Conservation (phyloP, 108 stramenopile genomes). For the Cyclotella kingstonii region DNA sequence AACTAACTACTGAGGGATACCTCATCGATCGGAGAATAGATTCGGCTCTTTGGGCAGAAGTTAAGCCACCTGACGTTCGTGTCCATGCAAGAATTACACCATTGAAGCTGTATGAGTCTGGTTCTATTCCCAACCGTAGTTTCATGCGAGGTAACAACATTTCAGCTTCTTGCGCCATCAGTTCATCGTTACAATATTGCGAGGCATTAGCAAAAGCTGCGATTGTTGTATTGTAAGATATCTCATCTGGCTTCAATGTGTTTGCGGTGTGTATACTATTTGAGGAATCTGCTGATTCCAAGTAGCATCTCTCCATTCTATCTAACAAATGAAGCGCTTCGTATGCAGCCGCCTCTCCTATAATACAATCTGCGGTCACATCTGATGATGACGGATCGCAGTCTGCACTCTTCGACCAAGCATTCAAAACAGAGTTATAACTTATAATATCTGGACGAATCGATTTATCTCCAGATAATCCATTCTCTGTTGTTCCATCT, state of each 20-base stretch:
- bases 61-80: constrained; percentile 25
- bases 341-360: constrained; percentile 29
- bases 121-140: constrained; percentile 6
- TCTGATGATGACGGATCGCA: background rate
- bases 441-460: constrained; percentile 23
- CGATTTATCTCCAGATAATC: background rate
- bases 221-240: constrained; percentile 39
- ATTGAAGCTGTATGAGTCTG: constrained; percentile 35
- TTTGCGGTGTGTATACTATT: background rate
- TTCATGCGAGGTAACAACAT: constrained; percentile 24
- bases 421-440: constrained; percentile 37
- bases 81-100: constrained; percentile 39
- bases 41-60: constrained; percentile 27
- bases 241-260: constrained; percentile 29
- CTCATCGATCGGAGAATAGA: constrained; percentile 31
- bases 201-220: constrained; percentile 40
- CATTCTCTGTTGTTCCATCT: background rate
- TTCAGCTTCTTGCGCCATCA: constrained; percentile 19
- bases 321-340: constrained; percentile 27
- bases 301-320: constrained; percentile 13
- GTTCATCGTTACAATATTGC: constrained; percentile 15
- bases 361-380: background rate
- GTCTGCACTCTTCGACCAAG: constrained; percentile 37
- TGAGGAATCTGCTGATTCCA: background rate
- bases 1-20: constrained; percentile 29